Percentiles rank a stretch among this genome's conserved stretches.
phyloP scores from a whole-genome alignment of 805 yeast genomes.

The Barnettozyma botsteinii region DNA sequence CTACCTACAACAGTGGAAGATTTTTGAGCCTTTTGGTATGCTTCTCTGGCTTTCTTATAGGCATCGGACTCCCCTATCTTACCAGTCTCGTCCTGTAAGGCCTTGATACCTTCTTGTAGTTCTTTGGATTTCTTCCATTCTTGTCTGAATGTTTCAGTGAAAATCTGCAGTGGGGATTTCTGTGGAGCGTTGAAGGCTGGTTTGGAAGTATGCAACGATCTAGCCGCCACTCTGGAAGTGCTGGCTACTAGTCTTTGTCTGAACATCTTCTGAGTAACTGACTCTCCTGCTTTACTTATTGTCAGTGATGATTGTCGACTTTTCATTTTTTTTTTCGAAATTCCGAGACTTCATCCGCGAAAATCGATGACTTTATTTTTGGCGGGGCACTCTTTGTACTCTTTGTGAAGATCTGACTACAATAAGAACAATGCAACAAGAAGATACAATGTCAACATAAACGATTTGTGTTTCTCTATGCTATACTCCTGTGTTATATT shows the following conservation, averaged over 20 bases:
- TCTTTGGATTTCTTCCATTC: constrained; percentile 92
- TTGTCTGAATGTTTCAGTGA: constrained; percentile 81
- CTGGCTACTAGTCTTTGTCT: constrained; percentile 6
- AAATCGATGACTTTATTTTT: background rate
- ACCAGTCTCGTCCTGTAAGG: constrained; percentile 93
- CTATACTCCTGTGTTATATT: too few relatives aligned
- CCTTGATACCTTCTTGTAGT: constrained; percentile 87
- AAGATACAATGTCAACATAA: too few relatives aligned
- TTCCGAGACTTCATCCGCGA: background rate
- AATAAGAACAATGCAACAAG: too few relatives aligned
- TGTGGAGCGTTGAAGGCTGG: constrained; percentile 27
- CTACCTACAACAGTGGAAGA: constrained; percentile 63
- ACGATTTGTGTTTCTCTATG: too few relatives aligned
- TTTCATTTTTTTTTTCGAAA: background rate
- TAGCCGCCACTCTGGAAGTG: constrained; percentile 3
- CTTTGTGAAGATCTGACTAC: too few relatives aligned
- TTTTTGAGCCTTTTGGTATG: constrained; percentile 79
- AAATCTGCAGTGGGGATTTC: constrained; percentile 84
- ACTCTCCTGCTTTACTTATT: too few relatives aligned
- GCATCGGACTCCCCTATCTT: constrained; percentile 92
- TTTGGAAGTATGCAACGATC: constrained; percentile 22
- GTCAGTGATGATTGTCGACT: background rate
- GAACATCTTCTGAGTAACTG: constrained; percentile 1
- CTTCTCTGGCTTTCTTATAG: constrained; percentile 87
- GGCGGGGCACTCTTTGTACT: too few relatives aligned